Conservation (phyloP, 768 basidiomycete genomes). For the Psilocybe subaeruginosa region DNA sequence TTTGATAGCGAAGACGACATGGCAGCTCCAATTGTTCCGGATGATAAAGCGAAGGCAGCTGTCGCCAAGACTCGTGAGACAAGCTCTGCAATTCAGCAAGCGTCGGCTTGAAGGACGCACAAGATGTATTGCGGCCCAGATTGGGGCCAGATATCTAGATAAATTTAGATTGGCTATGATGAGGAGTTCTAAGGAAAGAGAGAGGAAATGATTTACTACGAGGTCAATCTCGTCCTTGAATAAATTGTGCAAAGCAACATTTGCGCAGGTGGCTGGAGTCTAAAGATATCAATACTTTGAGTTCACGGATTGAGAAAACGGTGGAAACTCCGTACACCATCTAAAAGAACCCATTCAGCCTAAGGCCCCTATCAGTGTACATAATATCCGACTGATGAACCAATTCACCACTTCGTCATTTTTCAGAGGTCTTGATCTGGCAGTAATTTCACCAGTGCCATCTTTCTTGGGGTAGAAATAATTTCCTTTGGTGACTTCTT, state of each 20-base stretch:
- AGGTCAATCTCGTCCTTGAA: constrained; percentile 87
- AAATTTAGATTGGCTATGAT: constrained; percentile 9
- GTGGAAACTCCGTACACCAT: constrained; percentile 57
- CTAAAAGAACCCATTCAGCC: constrained; percentile 91
- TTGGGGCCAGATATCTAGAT: constrained; percentile 83
- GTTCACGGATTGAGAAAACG: neutral
- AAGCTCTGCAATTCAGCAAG: neutral
- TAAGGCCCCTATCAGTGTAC: constrained; percentile 17
- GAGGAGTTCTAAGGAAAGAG: neutral
- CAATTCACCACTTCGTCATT: constrained; percentile 67
- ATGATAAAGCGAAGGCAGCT: constrained; percentile 89
- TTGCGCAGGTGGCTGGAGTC: constrained; percentile 93
- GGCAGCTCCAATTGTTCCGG: constrained; percentile 92
- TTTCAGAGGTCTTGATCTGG: constrained; percentile 63
- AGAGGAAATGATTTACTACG: constrained; percentile 53
- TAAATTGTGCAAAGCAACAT: constrained; percentile 88
- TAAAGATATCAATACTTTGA: constrained; percentile 26
- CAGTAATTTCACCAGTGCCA: constrained; percentile 69
- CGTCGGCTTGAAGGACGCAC: constrained; percentile 40
- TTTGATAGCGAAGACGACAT: constrained; percentile 76
- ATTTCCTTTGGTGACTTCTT: constrained; percentile 65
- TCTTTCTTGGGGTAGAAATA: constrained; percentile 82
- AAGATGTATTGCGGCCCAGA: constrained; percentile 81
- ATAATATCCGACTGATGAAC: neutral
- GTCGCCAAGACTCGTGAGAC: constrained; percentile 11